Evolutionary conservation across 768 basidiomycete genomes (phyloP).

Genomic region (Auricularia auricula-judae): DNA sequence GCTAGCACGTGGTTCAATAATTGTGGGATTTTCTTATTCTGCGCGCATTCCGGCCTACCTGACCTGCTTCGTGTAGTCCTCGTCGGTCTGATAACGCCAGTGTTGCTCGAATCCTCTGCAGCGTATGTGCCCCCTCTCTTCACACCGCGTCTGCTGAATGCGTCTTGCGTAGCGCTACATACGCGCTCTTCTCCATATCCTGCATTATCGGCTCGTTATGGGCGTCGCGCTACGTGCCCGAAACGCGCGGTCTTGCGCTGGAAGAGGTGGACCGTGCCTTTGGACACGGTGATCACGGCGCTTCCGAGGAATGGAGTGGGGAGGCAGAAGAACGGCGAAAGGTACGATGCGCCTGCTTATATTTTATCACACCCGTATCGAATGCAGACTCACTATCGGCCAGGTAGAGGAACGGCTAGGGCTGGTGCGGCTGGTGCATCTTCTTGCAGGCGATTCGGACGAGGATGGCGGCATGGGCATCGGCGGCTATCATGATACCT

Average conservation of each 20-base stretch:
- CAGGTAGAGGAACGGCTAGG: not conserved
- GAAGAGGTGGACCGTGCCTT: conserved; percentile 71
- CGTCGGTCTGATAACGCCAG: conserved; percentile 63
- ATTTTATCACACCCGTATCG: too few relatives aligned
- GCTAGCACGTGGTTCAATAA: conserved; percentile 85
- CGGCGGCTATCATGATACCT: too few relatives aligned
- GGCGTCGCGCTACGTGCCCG: conserved; percentile 58
- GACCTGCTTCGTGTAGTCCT: conserved; percentile 35
- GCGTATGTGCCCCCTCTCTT: conserved; percentile 26
- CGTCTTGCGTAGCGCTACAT: not conserved
- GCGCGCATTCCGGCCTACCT: not conserved
- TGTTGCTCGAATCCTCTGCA: conserved; percentile 49
- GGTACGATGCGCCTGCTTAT: not conserved
- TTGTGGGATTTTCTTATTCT: conserved; percentile 29
- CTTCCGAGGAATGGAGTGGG: not conserved
- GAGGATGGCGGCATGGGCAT: not conserved
- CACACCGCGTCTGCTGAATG: not conserved
- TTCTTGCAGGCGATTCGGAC: not conserved
- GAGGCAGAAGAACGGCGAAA: not conserved
- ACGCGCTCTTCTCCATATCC: conserved; percentile 54
- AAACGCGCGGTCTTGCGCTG: conserved; percentile 65
- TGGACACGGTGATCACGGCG: not conserved
- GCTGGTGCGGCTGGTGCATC: not conserved
- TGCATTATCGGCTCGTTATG: conserved; percentile 61
- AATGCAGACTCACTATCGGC: too few relatives aligned